Evolutionary conservation across 768 basidiomycete genomes (phyloP), one percentile per base, ranked within the genome.

Genomic region (Pseudohyphozyma bogoriensis): DNA sequence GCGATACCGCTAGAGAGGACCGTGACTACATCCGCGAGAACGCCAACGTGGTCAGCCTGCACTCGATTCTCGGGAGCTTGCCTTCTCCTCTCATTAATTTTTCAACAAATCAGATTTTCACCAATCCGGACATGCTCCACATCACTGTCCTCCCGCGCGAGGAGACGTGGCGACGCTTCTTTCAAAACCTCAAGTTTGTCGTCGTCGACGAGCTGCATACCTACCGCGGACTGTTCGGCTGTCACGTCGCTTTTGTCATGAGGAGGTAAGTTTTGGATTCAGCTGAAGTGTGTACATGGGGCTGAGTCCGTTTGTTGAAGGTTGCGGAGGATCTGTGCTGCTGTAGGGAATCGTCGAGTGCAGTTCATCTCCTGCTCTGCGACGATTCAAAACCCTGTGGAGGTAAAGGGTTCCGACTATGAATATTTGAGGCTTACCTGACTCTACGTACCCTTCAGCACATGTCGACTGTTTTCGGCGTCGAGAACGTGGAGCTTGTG

Each of bases 121-220:
- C 89, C 7, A 93, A 93, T 70, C 89, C 90, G 67, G 89, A 91
- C 66, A 91, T 83, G 77, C 76, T 93, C 10, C 89, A 92, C 69
- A 82, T 84, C 26, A 85, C 86, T 0, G 85, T 93, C 58, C 75
- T 92, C 2, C 89, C 89, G 0, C 81, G 86, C 45, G 89, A 93
- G 73, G 85, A 90, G 39, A 69, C 77, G 7, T 93, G 89, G 90
- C 78, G 89, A 75, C 78, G 80, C 83, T 90, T 89, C 69, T 72
- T 93, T 52, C 51, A 31, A 15, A 83, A 84, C 66, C 75, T 90
- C 64, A 85, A 83, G 77, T 75, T 89, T 18, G 77, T 92, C 56
- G 88, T 81, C 1, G 83, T 90, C 3, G 70, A 71, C 50, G 89
- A 93, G 70, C 71, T 92, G 37, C 89, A 93, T 72, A 90, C 87